phyloP scores from a whole-genome alignment of 2,329 filamentous ascomycete genomes.

The Beauveria asiatica region DNA sequence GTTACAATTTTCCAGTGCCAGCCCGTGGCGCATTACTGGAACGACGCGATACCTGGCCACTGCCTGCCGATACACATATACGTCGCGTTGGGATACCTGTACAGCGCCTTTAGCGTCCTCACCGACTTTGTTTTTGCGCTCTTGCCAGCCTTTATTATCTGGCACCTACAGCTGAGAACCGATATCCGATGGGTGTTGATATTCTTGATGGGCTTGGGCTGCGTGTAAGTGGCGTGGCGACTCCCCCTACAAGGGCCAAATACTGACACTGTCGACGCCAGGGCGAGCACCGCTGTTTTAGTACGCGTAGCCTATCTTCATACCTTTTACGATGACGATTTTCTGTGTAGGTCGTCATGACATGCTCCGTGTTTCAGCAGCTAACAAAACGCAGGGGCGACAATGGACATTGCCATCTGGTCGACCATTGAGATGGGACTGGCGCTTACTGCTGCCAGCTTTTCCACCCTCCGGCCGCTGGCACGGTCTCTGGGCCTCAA shows the following conservation, averaged over 20 bases:
- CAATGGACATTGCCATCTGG: conserved; percentile 34
- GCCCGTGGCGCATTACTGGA: conserved; percentile 23
- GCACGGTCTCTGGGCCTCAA: conserved; percentile 2
- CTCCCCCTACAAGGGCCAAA: background rate
- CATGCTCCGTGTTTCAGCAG: background rate
- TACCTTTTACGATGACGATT: conserved; percentile 26
- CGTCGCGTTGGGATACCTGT: conserved; percentile 38
- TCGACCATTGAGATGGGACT: conserved; percentile 36
- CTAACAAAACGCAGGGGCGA: conserved; percentile 20
- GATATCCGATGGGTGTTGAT: conserved; percentile 40
- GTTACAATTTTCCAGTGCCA: conserved; percentile 23
- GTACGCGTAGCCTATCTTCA: conserved; percentile 28
- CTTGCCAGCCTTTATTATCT: conserved; percentile 42
- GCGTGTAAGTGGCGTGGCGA: conserved; percentile 26
- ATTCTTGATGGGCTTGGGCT: conserved; percentile 45
- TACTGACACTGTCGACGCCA: conserved; percentile 11
- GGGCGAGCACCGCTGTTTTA: conserved; percentile 31
- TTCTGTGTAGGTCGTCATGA: conserved; percentile 25
- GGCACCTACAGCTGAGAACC: conserved; percentile 40
- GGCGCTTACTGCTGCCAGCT: conserved; percentile 34
- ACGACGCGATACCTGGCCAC: conserved; percentile 16
- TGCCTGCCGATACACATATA: conserved; percentile 30
- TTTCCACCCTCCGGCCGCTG: conserved; percentile 34
- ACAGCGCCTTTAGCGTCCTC: conserved; percentile 35
- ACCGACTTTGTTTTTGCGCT: conserved; percentile 41